Evolutionary conservation across 148 eudicot species (phyloP).

Genomic region (Nyssa sinensis): DNA sequence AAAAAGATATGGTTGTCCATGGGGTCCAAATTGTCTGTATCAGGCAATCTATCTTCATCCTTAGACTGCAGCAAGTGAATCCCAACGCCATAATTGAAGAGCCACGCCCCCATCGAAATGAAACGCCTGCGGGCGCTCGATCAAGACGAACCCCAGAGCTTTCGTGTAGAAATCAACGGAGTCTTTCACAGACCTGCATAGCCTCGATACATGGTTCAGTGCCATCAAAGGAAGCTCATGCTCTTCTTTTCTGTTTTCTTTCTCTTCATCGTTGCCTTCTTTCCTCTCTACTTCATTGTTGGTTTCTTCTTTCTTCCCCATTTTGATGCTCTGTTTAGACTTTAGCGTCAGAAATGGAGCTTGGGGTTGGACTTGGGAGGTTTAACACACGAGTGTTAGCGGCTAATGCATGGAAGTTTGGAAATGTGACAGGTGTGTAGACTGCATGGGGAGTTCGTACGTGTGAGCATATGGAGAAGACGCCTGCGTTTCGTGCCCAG

Average conservation of each 20-base stretch:
- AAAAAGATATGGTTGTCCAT: conserved; percentile 74
- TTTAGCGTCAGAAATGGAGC: background rate
- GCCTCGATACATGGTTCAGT: conserved; percentile 58
- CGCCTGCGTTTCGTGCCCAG: no score
- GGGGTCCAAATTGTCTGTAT: conserved; percentile 44
- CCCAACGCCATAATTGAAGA: conserved; percentile 65
- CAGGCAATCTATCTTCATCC: conserved; percentile 49
- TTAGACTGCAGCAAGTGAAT: conserved; percentile 55
- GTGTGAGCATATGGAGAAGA: no score
- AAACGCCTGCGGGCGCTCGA: conserved; percentile 55
- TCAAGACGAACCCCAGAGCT: conserved; percentile 53
- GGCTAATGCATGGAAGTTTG: no score
- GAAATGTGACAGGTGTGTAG: no score
- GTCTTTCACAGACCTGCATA: conserved; percentile 50
- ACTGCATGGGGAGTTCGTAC: no score
- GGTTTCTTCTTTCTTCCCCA: no score
- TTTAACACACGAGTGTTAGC: no score
- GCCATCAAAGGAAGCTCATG: conserved; percentile 42
- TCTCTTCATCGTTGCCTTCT: background rate
- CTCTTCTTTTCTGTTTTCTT: background rate
- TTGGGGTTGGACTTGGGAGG: no score
- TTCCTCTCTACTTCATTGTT: background rate
- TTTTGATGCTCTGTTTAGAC: background rate
- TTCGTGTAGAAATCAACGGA: conserved; percentile 61
- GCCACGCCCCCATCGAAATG: conserved; percentile 65